Percentiles rank a stretch among this genome's conserved stretches.
These are phyloP conservation scores for Backusella australiensis DNA, from an alignment of 192 early-diverging fungal species.

Conservation along the genomic window DNA sequence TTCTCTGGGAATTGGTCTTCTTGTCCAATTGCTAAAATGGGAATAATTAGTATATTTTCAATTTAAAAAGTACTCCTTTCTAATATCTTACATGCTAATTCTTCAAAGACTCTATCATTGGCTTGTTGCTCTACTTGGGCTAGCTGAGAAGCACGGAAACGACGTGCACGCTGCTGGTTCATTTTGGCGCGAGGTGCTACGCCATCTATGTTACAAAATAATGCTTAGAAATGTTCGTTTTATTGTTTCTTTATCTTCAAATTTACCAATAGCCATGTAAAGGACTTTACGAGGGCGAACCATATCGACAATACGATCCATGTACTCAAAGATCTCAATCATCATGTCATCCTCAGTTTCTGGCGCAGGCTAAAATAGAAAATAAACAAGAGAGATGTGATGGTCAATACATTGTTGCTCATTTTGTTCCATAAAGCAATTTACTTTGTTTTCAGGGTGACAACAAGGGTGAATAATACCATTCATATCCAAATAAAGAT, in stretches of 20 bases:
- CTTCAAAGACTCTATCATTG: slow-evolving; percentile 43
- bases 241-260: background rate
- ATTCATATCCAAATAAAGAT: slow-evolving; percentile 99
- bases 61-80: background rate
- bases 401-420: background rate
- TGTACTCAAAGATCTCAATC: slow-evolving; percentile 92
- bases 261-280: slow-evolving; percentile 95
- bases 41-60: slow-evolving; percentile 14
- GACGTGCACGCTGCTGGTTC: slow-evolving; percentile 98
- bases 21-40: slow-evolving; percentile 50
- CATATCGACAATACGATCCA: slow-evolving; percentile 93
- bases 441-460: slow-evolving; percentile 73
- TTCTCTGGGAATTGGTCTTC: slow-evolving; percentile 45
- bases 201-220: slow-evolving; percentile 58
- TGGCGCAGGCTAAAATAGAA: slow-evolving; percentile 56
- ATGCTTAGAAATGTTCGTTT: background rate
- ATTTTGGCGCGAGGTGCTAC: slow-evolving; percentile 99
- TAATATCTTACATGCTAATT: slow-evolving; percentile 19
- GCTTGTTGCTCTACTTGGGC: slow-evolving; percentile 52
- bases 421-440: background rate
- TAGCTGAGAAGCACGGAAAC: slow-evolving; percentile 88
- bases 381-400: background rate
- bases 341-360: slow-evolving; percentile 93
- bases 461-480: slow-evolving; percentile 89
- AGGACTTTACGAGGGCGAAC: slow-evolving; percentile 91